These are phyloP conservation scores for Sclerospora graminicola DNA, from an alignment of 352 stramenopile genomes.

Conservation along the genomic window DNA sequence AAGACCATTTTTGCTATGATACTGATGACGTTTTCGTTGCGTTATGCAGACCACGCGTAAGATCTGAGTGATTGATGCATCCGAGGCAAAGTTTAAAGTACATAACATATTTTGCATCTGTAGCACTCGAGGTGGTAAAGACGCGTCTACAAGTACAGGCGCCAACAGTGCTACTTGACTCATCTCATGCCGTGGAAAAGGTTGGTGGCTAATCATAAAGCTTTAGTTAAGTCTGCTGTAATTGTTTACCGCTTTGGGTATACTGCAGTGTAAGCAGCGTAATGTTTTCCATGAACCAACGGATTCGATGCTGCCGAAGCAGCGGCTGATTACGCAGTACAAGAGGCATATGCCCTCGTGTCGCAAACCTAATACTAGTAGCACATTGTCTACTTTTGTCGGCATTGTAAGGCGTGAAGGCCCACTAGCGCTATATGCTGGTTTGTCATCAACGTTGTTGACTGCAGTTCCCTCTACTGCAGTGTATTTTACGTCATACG, in stretches of 20 bases:
- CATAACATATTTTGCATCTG: neutral
- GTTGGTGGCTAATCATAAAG: slow-evolving; percentile 8
- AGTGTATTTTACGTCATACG: slow-evolving; percentile 92
- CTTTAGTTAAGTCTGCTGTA: neutral
- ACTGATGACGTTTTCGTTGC: neutral
- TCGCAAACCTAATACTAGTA: slow-evolving; percentile 34
- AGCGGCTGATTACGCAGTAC: slow-evolving; percentile 38
- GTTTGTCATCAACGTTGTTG: slow-evolving; percentile 82
- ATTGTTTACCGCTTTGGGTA: too few relatives aligned
- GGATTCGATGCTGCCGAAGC: slow-evolving; percentile 24
- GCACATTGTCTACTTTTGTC: slow-evolving; percentile 50
- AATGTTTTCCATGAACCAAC: too few relatives aligned
- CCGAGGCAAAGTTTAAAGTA: neutral
- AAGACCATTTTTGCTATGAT: neutral
- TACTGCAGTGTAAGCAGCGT: too few relatives aligned
- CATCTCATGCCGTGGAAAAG: slow-evolving; percentile 34
- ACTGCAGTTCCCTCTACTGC: slow-evolving; percentile 90
- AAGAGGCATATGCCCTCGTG: slow-evolving; percentile 40
- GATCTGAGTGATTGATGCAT: slow-evolving; percentile 3
- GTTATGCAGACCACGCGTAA: slow-evolving; percentile 53
- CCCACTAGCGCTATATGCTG: slow-evolving; percentile 58
- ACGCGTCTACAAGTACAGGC: slow-evolving; percentile 71
- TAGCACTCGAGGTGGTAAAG: slow-evolving; percentile 81
- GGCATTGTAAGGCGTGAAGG: slow-evolving; percentile 57
- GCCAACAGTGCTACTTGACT: slow-evolving; percentile 34